Conservation (phyloP, 2,329 filamentous ascomycete species). For the Fusarium sp. region DNA sequence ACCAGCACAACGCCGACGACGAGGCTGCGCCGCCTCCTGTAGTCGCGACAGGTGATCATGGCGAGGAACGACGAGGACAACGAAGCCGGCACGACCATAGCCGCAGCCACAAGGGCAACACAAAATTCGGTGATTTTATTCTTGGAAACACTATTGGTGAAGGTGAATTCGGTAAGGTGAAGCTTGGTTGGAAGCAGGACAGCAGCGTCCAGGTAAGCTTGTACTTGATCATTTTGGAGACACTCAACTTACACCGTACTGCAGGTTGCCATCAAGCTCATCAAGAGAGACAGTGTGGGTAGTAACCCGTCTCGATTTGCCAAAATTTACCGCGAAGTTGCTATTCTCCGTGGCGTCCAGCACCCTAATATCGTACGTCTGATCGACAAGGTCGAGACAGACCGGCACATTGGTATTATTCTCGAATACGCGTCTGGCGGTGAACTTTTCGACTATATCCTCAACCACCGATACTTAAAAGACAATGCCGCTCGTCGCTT, state of each 20-base stretch:
- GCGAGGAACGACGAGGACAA: conserved; percentile 64
- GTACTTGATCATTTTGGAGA: not conserved
- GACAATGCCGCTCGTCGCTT: conserved; percentile 90
- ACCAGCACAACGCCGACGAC: conserved; percentile 54
- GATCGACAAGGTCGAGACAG: conserved; percentile 98
- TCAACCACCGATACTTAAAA: conserved; percentile 96
- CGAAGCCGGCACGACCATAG: conserved; percentile 74
- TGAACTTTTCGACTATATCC: conserved; percentile 97
- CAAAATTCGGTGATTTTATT: conserved; percentile 95
- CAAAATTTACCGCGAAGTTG: conserved; percentile 98
- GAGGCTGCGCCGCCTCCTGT: conserved; percentile 63
- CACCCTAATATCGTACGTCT: conserved; percentile 97
- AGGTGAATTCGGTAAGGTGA: conserved; percentile 98
- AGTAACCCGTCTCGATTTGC: conserved; percentile 89
- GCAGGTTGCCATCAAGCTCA: conserved; percentile 96
- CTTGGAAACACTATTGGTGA: conserved; percentile 96
- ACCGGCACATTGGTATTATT: conserved; percentile 97
- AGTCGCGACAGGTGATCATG: conserved; percentile 60
- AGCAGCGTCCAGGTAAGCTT: conserved; percentile 81
- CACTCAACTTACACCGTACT: conserved; percentile 27
- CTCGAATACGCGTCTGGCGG: conserved; percentile 98
- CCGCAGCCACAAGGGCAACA: conserved; percentile 73
- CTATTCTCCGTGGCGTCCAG: conserved; percentile 87
- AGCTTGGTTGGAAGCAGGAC: conserved; percentile 97
- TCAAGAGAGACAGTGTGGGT: conserved; percentile 91